These are phyloP conservation scores for Magnaporthales sp. DNA, from an alignment of 2,329 filamentous ascomycete genomes.

Conservation along the genomic window DNA sequence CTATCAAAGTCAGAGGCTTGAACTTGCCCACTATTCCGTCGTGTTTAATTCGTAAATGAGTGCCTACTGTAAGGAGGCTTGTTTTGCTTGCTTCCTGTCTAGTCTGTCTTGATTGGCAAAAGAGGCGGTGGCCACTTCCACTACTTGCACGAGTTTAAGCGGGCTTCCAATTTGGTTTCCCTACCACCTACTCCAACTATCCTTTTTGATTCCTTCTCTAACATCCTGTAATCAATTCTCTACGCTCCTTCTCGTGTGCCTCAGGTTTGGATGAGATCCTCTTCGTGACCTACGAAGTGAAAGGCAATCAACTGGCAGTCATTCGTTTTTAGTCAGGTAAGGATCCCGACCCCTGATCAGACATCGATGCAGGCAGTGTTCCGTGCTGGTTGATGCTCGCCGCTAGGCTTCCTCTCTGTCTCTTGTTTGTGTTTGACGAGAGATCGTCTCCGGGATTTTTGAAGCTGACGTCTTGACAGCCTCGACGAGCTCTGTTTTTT, in stretches of 20 bases:
- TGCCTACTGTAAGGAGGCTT: background rate
- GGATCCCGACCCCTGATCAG: slow-evolving; percentile 19
- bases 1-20: background rate
- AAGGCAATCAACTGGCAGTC: slow-evolving; percentile 6
- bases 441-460: background rate
- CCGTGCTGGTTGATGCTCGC: background rate
- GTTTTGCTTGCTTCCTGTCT: background rate
- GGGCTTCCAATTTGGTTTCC: background rate
- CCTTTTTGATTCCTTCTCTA: background rate
- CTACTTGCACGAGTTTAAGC: background rate
- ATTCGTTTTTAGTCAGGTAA: slow-evolving; percentile 14
- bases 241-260: slow-evolving; percentile 1
- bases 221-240: background rate
- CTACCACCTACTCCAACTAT: background rate
- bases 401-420: background rate
- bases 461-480: background rate
- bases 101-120: background rate
- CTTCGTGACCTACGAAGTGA: background rate
- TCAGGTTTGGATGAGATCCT: background rate
- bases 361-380: slow-evolving; percentile 6
- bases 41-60: too few relatives aligned
- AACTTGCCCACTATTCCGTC: background rate
- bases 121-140: background rate
- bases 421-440: background rate
- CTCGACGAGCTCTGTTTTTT: background rate